phyloP scores from a whole-genome alignment of 768 basidiomycete genomes.

The Lentinula lateritia region DNA sequence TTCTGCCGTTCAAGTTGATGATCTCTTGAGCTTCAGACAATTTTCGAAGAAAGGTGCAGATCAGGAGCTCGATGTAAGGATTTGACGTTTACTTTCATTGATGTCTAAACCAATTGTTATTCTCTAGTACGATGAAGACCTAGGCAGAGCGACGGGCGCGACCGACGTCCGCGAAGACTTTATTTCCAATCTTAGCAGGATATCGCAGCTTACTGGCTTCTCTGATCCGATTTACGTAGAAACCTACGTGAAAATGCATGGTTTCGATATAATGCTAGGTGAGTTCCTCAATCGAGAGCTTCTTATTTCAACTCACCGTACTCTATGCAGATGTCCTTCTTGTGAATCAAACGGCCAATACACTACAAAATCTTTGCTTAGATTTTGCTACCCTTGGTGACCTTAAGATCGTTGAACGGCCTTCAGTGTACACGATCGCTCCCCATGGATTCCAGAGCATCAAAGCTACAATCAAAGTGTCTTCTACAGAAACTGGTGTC shows the following conservation, averaged over 20 bases:
- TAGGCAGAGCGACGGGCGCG: slow-evolving; percentile 84
- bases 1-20: slow-evolving; percentile 84
- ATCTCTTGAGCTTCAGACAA: slow-evolving; percentile 87
- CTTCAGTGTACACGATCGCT: slow-evolving; percentile 86
- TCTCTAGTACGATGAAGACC: slow-evolving; percentile 48
- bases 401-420: slow-evolving; percentile 95
- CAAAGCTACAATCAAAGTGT: slow-evolving; percentile 98
- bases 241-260: slow-evolving; percentile 95
- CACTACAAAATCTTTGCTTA: slow-evolving; percentile 92
- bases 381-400: slow-evolving; percentile 98
- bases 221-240: slow-evolving; percentile 98
- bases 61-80: slow-evolving; percentile 67
- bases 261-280: slow-evolving; percentile 95
- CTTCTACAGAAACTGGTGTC: slow-evolving; percentile 97
- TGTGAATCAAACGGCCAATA: slow-evolving; percentile 93
- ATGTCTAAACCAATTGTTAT: too few relatives aligned
- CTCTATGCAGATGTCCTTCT: slow-evolving; percentile 73
- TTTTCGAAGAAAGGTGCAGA: slow-evolving; percentile 89
- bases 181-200: slow-evolving; percentile 87
- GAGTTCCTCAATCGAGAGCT: slow-evolving; percentile 9
- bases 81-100: not conserved
- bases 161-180: slow-evolving; percentile 86
- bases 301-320: not conserved
- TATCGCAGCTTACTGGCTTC: slow-evolving; percentile 96
- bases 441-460: slow-evolving; percentile 98